phyloP scores from a whole-genome alignment of 2,329 filamentous ascomycete species.

The Gremmenia infestans region DNA sequence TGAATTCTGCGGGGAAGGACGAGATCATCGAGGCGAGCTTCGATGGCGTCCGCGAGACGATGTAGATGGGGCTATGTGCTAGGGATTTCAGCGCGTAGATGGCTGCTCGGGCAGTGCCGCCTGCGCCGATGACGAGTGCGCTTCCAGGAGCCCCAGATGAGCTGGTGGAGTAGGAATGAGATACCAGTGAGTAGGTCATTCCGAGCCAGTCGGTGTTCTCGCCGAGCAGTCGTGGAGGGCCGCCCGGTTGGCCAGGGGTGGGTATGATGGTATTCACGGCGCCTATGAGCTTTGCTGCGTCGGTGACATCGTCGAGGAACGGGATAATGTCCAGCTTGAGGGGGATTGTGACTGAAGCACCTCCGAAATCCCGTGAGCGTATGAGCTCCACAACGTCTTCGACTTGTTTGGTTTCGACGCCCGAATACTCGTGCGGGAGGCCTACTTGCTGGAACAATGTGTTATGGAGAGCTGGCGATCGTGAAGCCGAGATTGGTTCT shows the following conservation, averaged over 20 bases:
- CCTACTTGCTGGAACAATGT: slow-evolving; percentile 70
- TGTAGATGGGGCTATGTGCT: slow-evolving; percentile 79
- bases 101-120: slow-evolving; percentile 86
- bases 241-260: slow-evolving; percentile 33
- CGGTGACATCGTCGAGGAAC: slow-evolving; percentile 72
- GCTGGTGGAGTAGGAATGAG: slow-evolving; percentile 22
- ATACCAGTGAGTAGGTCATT: slow-evolving; percentile 70
- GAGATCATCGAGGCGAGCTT: slow-evolving; percentile 64
- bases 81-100: slow-evolving; percentile 83
- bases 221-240: slow-evolving; percentile 56
- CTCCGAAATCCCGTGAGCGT: slow-evolving; percentile 71
- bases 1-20: slow-evolving; percentile 70
- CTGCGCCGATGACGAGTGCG: slow-evolving; percentile 82
- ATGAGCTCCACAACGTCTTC: slow-evolving; percentile 61
- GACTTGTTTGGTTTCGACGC: slow-evolving; percentile 66
- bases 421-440: slow-evolving; percentile 76
- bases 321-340: slow-evolving; percentile 85
- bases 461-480: slow-evolving; percentile 88
- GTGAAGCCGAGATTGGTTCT: slow-evolving; percentile 73
- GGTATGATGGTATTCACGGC: slow-evolving; percentile 93
- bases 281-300: slow-evolving; percentile 76
- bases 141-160: slow-evolving; percentile 36
- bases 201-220: slow-evolving; percentile 96
- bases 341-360: slow-evolving; percentile 92
- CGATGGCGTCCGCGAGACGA: slow-evolving; percentile 69